A percentile compares a stretch with the other conserved stretches of the same genome.
These are phyloP conservation scores for Andrographis paniculata DNA, from an alignment of 305 asterid species.

Conservation along the genomic window DNA sequence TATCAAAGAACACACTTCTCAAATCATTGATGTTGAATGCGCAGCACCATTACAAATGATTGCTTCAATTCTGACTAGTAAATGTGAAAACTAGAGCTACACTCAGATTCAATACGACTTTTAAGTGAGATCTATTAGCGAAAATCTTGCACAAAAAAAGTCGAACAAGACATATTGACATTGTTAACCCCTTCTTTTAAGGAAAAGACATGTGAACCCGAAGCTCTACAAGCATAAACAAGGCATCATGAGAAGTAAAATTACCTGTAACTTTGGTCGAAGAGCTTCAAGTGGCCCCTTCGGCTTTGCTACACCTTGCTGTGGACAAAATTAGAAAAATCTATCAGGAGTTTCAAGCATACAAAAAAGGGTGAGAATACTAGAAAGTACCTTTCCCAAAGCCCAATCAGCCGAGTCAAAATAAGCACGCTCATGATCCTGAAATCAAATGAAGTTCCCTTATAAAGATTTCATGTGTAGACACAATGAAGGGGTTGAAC, in stretches of 20 bases:
- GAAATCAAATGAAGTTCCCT: conserved; percentile 18
- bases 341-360: conserved; percentile 13
- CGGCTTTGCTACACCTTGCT: conserved; percentile 96
- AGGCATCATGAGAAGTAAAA: background rate
- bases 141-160: too few species aligned
- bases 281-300: conserved; percentile 98
- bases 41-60: too few species aligned
- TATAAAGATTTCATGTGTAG: conserved; percentile 10
- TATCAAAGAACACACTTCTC: too few species aligned
- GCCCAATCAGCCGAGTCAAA: conserved; percentile 54
- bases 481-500: background rate
- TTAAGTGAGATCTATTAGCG: too few species aligned
- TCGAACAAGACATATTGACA: too few species aligned
- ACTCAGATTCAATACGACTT: too few species aligned
- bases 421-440: conserved; percentile 95
- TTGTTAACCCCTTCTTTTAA: too few species aligned
- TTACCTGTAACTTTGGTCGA: conserved; percentile 93
- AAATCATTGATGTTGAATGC: too few species aligned
- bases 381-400: conserved; percentile 39
- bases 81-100: too few species aligned
- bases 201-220: too few species aligned
- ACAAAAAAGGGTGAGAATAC: background rate
- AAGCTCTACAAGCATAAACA: too few species aligned
- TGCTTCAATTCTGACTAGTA: too few species aligned
- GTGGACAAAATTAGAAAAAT: conserved; percentile 16